Percentiles rank a stretch among this genome's conserved stretches.
Evolutionary conservation across 2,329 filamentous ascomycete species (phyloP).

Genomic region (Juglanconis sp.): DNA sequence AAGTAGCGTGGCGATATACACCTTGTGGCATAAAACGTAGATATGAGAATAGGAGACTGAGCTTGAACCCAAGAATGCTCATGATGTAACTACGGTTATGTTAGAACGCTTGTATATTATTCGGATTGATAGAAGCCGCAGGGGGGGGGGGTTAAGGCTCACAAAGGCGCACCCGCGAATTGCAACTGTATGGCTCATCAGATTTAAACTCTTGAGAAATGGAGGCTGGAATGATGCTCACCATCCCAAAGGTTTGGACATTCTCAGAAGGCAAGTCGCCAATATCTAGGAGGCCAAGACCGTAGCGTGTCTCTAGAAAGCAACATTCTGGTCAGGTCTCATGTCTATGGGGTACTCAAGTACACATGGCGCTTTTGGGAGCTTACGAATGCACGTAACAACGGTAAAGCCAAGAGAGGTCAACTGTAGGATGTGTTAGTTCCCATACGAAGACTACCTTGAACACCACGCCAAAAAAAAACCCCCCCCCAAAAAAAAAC

Average conservation of each 20-base stretch:
- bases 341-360: neutral
- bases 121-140: neutral
- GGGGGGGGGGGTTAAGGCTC: conserved; percentile 12
- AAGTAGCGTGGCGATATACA: conserved; percentile 30
- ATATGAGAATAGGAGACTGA: conserved; percentile 42
- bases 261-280: conserved; percentile 36
- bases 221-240: conserved; percentile 18
- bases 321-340: neutral
- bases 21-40: conserved; percentile 41
- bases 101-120: neutral
- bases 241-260: conserved; percentile 36
- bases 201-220: neutral
- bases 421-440: conserved; percentile 21
- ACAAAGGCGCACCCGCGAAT: conserved; percentile 42
- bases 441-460: neutral
- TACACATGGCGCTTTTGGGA: neutral
- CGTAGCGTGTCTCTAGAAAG: conserved; percentile 41
- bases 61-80: conserved; percentile 44
- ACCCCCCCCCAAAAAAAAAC: neutral
- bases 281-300: conserved; percentile 34
- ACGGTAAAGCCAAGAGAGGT: conserved; percentile 33
- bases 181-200: conserved; percentile 29
- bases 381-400: conserved; percentile 34
- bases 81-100: conserved; percentile 32
- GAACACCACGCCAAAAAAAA: neutral